A percentile compares a stretch with the other conserved stretches of the same genome.
Conservation (phyloP, 164 flowering plant genomes). For the Piper longum region DNA sequence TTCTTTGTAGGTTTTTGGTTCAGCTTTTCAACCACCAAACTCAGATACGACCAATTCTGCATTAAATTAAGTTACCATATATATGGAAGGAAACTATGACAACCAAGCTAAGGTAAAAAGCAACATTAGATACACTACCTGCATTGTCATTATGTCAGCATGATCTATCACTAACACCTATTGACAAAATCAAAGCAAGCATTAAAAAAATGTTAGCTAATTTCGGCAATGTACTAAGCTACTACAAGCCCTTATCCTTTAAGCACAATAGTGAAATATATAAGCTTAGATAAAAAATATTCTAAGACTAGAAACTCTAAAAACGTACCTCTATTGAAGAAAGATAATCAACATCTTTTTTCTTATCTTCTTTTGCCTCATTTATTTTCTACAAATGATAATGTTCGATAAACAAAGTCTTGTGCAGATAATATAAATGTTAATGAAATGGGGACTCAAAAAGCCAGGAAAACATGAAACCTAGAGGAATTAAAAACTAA, state of each 20-base stretch:
- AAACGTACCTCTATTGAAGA: conserved; percentile 83
- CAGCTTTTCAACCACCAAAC: conserved; percentile 45
- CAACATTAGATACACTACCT: conserved; percentile 28
- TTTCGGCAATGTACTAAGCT: not conserved
- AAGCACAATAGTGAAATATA: not conserved
- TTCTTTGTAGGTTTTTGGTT: conserved; percentile 60
- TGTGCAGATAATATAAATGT: not conserved
- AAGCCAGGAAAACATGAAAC: no score
- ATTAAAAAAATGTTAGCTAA: not conserved
- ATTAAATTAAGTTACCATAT: not conserved
- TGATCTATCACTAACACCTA: conserved; percentile 82
- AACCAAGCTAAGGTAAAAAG: conserved; percentile 1
- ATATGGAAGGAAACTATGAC: not conserved
- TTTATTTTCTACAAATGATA: conserved; percentile 47
- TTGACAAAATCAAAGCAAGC: not conserved
- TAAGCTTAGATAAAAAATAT: not conserved
- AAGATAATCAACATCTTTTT: conserved; percentile 77
- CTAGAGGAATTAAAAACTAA: no score
- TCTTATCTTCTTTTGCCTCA: conserved; percentile 50
- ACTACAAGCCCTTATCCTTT: not conserved
- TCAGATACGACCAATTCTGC: conserved; percentile 80
- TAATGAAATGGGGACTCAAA: no score
- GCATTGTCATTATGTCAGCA: conserved; percentile 89
- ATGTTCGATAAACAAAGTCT: not conserved
- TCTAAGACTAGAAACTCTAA: not conserved